Conservation (phyloP, 1,284 basidiomycete species). For the Sanghuangporus baumii region DNA sequence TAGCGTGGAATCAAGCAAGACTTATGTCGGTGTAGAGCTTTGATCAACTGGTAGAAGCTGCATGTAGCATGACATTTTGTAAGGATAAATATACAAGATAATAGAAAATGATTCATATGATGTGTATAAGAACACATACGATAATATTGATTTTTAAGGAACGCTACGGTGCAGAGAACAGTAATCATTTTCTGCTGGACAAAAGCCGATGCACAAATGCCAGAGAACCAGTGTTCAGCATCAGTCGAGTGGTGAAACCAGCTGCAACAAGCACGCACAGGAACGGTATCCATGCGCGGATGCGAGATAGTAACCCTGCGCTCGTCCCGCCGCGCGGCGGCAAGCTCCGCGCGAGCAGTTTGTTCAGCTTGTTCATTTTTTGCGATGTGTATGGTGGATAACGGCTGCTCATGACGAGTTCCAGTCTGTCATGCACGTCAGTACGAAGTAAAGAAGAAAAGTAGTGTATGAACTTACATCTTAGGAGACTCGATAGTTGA, state of each 20-base stretch:
- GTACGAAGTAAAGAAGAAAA: not conserved
- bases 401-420: conserved; percentile 48
- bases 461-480: conserved; percentile 37
- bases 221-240: not conserved
- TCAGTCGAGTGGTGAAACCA: conserved; percentile 7
- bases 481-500: conserved; percentile 57
- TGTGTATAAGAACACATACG: not conserved
- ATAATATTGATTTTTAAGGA: too few relatives aligned
- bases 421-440: conserved; percentile 35
- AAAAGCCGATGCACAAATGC: not conserved
- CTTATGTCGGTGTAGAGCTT: too few relatives aligned
- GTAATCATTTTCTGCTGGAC: not conserved
- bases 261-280: conserved; percentile 14
- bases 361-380: conserved; percentile 2
- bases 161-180: not conserved
- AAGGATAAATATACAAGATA: not conserved
- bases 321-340: conserved; percentile 6
- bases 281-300: conserved; percentile 1
- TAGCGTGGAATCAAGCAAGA: too few relatives aligned
- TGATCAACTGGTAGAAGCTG: too few relatives aligned
- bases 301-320: not conserved
- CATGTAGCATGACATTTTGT: not conserved
- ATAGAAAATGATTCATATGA: not conserved
- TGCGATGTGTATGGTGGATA: conserved; percentile 57
- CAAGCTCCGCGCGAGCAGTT: conserved; percentile 3